Percentiles rank a stretch among this genome's conserved stretches.
Conservation (phyloP, 257 asterid genomes). For the Solanum verrucosum region DNA sequence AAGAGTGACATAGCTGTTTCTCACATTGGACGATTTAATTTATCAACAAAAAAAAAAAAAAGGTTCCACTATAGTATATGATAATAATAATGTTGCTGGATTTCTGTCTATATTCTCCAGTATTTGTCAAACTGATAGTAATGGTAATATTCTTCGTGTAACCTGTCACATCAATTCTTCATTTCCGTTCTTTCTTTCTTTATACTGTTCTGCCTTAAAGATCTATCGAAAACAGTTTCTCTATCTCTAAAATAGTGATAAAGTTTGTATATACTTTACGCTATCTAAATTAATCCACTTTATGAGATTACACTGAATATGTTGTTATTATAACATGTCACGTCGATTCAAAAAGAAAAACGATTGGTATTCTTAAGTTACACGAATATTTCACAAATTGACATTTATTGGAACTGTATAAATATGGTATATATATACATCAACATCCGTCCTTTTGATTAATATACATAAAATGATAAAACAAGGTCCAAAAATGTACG, state of each 20-base stretch:
- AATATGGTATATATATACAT: not conserved
- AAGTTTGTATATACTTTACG: not conserved
- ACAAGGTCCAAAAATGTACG: not conserved
- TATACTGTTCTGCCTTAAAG: too few relatives aligned
- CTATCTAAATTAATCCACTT: not conserved
- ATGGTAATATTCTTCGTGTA: not conserved
- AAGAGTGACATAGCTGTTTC: slow-evolving; percentile 8
- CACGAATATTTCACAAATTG: not conserved
- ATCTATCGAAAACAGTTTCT: rapidly evolving
- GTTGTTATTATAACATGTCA: rapidly evolving
- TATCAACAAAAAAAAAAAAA: not conserved
- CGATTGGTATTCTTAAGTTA: not conserved
- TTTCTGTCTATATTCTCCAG: not conserved
- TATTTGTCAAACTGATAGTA: not conserved
- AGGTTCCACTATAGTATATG: not conserved
- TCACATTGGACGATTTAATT: slow-evolving; percentile 2
- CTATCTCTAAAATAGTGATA: not conserved
- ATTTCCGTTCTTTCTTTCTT: not conserved
- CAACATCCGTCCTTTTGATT: not conserved
- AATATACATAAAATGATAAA: not conserved
- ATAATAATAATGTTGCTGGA: not conserved
- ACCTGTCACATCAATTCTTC: not conserved
- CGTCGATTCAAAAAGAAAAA: not conserved
- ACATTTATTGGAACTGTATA: not conserved
- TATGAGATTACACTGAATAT: not conserved